Evolutionary conservation across 2,329 filamentous ascomycete species (phyloP), one percentile per base, ranked within the genome.

Genomic region (Fusarium buharicum): DNA sequence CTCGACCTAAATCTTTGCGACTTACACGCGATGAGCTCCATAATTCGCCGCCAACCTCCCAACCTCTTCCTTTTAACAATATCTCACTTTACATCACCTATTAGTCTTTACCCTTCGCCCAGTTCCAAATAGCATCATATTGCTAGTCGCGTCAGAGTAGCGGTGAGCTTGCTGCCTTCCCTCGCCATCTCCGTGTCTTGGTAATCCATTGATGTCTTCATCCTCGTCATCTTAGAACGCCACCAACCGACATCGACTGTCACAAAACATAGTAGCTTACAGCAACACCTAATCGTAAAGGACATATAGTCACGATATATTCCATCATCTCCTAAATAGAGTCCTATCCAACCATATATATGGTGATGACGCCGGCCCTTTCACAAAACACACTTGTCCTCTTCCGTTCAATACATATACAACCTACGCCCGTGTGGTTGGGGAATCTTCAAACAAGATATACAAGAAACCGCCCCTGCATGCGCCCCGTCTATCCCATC

Each of bases 401-500:
- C 54, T 45, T 22, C 37, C 46, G 40, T 27, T 27, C 44, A 36
- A 37, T 28, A 18, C 18, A 41, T 53, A 31, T 44, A 48, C 18
- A 20, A 41, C 48, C 33, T 44, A 48, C 28, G 47, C 47, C 40
- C 18, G 24, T 24, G 9, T 20, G 13, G n/a, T 31, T 27, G 45
- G 38, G 40, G 33, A 46, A 62, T 48, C 31, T 45, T 50, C 55
- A 45, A 63, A 56, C 50, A 36, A 59, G 22, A 27, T 44, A 49
- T 31, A 36, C 36, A 62, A 51, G 30, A 44, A 56, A 64, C 50
- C 22, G 39, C 61, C 36, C 55, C 37, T 50, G 22, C 53, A 33
- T 68, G 52, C 67, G 67, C 67, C 67, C 28, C 40, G 40, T 64
- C 44, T 66, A 64, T 64, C 57, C 59, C 62, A 47, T 61, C 62